Conservation (phyloP, 306 rosid genomes). For the Vigna reflexopilosa region DNA sequence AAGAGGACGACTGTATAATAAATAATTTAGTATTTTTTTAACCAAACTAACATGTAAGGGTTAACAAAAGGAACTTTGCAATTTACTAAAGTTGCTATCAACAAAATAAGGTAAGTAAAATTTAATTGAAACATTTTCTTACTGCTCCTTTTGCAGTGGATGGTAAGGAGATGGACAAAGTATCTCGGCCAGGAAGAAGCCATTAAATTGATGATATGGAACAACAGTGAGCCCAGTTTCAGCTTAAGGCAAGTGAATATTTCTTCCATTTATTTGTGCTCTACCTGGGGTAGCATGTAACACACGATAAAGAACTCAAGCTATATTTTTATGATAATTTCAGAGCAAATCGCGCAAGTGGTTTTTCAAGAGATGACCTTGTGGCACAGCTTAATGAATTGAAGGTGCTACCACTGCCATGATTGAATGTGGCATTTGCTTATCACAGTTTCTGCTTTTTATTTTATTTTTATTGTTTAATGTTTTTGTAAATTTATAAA, state of each 20-base stretch:
- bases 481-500: slow-evolving; percentile 14
- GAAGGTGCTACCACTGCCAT: slow-evolving; percentile 58
- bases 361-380: slow-evolving; percentile 76
- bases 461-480: not conserved
- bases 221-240: slow-evolving; percentile 82
- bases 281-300: slow-evolving; percentile 20
- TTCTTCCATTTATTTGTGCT: slow-evolving; percentile 35
- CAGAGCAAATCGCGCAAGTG: slow-evolving; percentile 77
- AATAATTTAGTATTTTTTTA: not conserved
- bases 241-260: slow-evolving; percentile 70
- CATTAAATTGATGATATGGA: slow-evolving; percentile 83
- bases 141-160: slow-evolving; percentile 67
- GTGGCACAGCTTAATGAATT: slow-evolving; percentile 64
- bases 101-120: slow-evolving; percentile 15
- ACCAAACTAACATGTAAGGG: slow-evolving; percentile 15
- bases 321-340: slow-evolving; percentile 43
- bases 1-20: slow-evolving; percentile 3
- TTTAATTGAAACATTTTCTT: slow-evolving; percentile 26
- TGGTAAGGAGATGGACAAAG: slow-evolving; percentile 86
- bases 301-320: slow-evolving; percentile 39
- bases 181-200: slow-evolving; percentile 86
- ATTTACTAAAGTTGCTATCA: not conserved
- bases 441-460: slow-evolving; percentile 3
- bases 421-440: slow-evolving; percentile 30
- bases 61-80: slow-evolving; percentile 2